Conservation (phyloP, 805 yeast genomes). For the Cyberlindnera bimundalis region DNA sequence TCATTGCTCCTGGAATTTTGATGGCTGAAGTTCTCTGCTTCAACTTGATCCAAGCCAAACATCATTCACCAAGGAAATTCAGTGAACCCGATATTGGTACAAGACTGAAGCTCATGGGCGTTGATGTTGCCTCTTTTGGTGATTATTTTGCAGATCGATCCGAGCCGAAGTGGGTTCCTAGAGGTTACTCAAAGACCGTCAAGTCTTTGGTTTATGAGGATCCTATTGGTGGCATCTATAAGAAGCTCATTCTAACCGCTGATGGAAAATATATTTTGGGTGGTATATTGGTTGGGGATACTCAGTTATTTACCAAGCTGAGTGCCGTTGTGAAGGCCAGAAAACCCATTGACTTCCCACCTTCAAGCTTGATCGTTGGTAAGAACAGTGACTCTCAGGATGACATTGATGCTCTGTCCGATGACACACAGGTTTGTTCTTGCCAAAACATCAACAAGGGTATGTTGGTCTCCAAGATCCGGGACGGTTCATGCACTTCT, state of each 20-base stretch:
- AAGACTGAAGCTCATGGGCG: constrained; percentile 36
- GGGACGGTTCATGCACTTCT: constrained; percentile 28
- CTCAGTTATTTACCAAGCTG: constrained; percentile 32
- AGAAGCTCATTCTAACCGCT: constrained; percentile 32
- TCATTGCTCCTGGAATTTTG: constrained; percentile 38
- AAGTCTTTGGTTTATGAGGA: constrained; percentile 31
- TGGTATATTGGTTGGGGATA: constrained; percentile 36
- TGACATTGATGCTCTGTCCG: constrained; percentile 30
- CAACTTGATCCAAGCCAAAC: constrained; percentile 34
- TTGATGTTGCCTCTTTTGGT: constrained; percentile 38
- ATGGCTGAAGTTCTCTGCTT: constrained; percentile 37
- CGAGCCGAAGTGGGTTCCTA: constrained; percentile 35
- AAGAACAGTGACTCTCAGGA: constrained; percentile 26
- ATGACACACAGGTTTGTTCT: constrained; percentile 36
- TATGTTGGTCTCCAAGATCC: constrained; percentile 28
- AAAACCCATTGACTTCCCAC: constrained; percentile 31
- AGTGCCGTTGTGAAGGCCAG: constrained; percentile 28
- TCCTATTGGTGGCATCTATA: constrained; percentile 34
- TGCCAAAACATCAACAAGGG: constrained; percentile 37
- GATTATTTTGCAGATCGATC: constrained; percentile 35
- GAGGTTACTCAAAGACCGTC: constrained; percentile 24
- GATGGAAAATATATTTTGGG: constrained; percentile 37
- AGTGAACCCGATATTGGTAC: constrained; percentile 35
- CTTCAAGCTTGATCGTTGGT: constrained; percentile 32
- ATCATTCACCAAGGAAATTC: constrained; percentile 29